Percentiles rank a stretch among this genome's conserved stretches.
phyloP scores from a whole-genome alignment of 352 stramenopile species.

The Globisporangium perplexum region DNA sequence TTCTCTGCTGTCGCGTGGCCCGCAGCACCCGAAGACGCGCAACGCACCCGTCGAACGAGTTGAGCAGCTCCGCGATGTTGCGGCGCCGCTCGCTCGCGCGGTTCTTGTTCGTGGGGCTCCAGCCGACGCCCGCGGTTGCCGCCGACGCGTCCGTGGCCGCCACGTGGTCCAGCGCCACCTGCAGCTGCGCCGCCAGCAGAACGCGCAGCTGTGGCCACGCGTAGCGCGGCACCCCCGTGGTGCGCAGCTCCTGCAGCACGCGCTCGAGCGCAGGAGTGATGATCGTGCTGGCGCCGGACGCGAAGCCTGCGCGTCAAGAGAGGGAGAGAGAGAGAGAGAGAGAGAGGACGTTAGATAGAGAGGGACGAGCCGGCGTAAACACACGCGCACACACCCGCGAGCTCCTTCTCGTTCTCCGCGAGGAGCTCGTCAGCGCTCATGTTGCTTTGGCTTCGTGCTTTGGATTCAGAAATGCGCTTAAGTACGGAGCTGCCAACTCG shows the following conservation, averaged over 20 bases:
- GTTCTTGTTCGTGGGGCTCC: slow-evolving; percentile 45
- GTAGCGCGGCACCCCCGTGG: slow-evolving; percentile 67
- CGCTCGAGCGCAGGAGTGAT: slow-evolving; percentile 47
- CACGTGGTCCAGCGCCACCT: slow-evolving; percentile 50
- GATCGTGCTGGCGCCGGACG: slow-evolving; percentile 29
- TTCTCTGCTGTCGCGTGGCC: background rate
- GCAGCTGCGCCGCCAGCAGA: slow-evolving; percentile 51
- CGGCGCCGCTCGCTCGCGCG: slow-evolving; percentile 42
- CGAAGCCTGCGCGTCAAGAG: slow-evolving; percentile 33
- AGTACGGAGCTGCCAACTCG: too few relatives aligned
- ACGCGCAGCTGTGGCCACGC: slow-evolving; percentile 65
- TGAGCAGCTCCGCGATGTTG: slow-evolving; percentile 50
- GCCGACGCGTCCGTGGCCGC: slow-evolving; percentile 32
- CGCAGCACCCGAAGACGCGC: background rate
- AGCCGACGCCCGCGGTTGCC: slow-evolving; percentile 25
- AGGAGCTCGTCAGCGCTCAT: slow-evolving; percentile 37
- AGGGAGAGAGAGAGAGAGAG: background rate
- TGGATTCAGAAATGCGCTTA: background rate
- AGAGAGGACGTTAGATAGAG: background rate
- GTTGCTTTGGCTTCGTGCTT: background rate
- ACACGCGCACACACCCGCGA: slow-evolving; percentile 30
- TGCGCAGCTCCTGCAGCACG: slow-evolving; percentile 63
- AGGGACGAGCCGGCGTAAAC: background rate
- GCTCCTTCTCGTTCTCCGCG: slow-evolving; percentile 61
- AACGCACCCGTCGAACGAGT: slow-evolving; percentile 50